Evolutionary conservation across 2,329 filamentous ascomycete genomes (phyloP), one percentile per base, ranked within the genome.

Genomic region (Knufia petricola): DNA sequence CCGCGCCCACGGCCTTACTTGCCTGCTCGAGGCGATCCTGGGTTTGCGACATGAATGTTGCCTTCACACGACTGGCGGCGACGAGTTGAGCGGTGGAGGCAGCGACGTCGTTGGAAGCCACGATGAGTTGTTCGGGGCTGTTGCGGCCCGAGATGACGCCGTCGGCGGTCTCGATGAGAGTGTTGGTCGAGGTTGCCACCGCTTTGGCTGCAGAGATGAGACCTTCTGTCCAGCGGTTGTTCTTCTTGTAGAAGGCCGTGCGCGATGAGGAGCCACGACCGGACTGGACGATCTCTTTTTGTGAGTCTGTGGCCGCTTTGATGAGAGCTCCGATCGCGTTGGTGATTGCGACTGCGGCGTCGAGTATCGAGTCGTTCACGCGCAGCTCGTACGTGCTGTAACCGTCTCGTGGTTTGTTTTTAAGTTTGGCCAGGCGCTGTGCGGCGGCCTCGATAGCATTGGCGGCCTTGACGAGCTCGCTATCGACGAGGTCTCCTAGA

Each of bases 231-330:
- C 92, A 98, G 46, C 92, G 81, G 70, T 96, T 98, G 77, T 98
- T 95, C 75, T 96, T 96, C 78, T 96, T 96, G 81, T 98, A 98
- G 68, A 98, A 98, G 20, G 89, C 88, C 1, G 89, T 94, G 50
- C 83, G 79, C 38, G 87, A 94, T 45, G 86, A 87, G 21, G 83
- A 85, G 30, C 92, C 92, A 17, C 86, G 83, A 6, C 92, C 92
- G 54, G 94, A 87, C 56, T 88, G 83, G 37, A 98, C 92, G 62
- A 98, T 98, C 70, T 98, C 92, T 64, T 94, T 82, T 65, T 98
- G 92, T 1, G 90, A 94, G 15, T 78, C 81, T 0, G 90, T 94
- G 4, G 92, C 92, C 1, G 92, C 92, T 68, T 92, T 90, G 74
- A 98, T 96, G 50, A 98, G 78, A 64, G 87, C 84, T 0, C 87